phyloP scores from a whole-genome alignment of 805 yeast genomes.

The Metschnikowia anglica region DNA sequence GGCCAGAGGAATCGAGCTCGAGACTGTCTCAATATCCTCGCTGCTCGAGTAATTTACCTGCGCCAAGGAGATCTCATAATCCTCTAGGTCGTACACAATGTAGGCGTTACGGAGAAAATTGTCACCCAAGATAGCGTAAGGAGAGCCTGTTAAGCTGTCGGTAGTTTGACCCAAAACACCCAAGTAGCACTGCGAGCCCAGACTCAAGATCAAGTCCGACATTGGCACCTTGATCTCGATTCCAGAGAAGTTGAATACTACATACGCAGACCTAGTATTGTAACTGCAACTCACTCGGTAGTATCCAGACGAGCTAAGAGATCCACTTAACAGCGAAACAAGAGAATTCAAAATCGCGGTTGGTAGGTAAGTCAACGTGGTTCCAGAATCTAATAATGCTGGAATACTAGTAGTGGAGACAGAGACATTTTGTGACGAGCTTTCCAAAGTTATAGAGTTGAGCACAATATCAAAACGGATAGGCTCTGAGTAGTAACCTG shows the following conservation, averaged over 20 bases:
- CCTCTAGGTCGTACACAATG: constrained; percentile 62
- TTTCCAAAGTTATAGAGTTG: constrained; percentile 32
- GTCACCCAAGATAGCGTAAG: constrained; percentile 57
- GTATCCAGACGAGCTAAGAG: constrained; percentile 1
- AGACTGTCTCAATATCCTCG: constrained; percentile 47
- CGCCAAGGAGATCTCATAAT: constrained; percentile 55
- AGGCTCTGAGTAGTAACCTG: constrained; percentile 25
- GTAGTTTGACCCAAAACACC: constrained; percentile 26
- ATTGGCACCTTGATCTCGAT: constrained; percentile 49
- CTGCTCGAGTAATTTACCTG: constrained; percentile 30
- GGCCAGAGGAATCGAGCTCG: constrained; percentile 51
- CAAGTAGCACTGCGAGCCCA: constrained; percentile 25
- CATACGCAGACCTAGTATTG: constrained; percentile 8
- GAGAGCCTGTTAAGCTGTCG: constrained; percentile 51
- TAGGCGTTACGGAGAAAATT: constrained; percentile 62
- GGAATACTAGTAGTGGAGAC: constrained; percentile 8
- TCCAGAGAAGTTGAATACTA: constrained; percentile 56
- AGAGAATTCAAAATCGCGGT: constrained; percentile 21
- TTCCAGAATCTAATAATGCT: constrained; percentile 50
- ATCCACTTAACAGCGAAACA: constrained; percentile 9
- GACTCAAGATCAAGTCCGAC: constrained; percentile 26
- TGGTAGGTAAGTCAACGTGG: constrained; percentile 53
- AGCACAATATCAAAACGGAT: constrained; percentile 51
- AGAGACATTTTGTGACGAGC: constrained; percentile 11
- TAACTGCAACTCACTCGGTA: constrained; percentile 13